Evolutionary conservation across 202 grass and related monocot genomes (phyloP), one percentile per base, ranked within the genome.

Genomic region (Zoysia matrella): DNA sequence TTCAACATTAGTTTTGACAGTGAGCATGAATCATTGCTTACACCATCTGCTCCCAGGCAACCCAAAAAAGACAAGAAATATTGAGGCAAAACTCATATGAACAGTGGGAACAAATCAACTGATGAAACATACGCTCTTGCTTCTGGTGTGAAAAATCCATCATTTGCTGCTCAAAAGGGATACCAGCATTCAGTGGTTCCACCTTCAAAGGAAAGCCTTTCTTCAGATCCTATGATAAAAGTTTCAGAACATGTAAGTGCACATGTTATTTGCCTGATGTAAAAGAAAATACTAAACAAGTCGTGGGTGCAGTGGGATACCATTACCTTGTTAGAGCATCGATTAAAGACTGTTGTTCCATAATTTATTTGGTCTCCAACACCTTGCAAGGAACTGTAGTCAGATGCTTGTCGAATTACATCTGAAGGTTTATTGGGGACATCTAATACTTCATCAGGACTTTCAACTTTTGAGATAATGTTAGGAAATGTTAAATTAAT

Each of bases 1-100:
- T 76, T 87, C 41, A 90, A 79, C 85, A 92, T 72, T 82, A 86
- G 11, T 74, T 90, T 88, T 62, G 84, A 85, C 4, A 85, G 54
- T 63, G 87, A 82, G 49, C 50, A 69, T 50, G 82, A 91, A 62
- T 84, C 82, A 3, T 91, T 64, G 4, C 48, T 72, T 41, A 16
- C 47, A 30, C 36, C 72, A 72, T 85, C 89, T 88, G 85, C 53
- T 65, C 69, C 79, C 12, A 10, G 69, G 79, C 4, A 81, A 55
- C 14, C 3, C 84, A 80, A 3, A 82, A 46, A 64, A 79, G 52
- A 4, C 3, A 7, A 63, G 55, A 79, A 57, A 86, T 86, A 45
- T 43, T 68, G 14, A 79, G 47, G 62, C 1, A 16, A 71, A 69
- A 43, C 43, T 79, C 49, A 48, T 53, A 86, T 57, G 53, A 64